Percentiles rank a stretch among this genome's conserved stretches.
These are phyloP conservation scores for Alternaria atra DNA, from an alignment of 2,329 filamentous ascomycete genomes.

Conservation along the genomic window DNA sequence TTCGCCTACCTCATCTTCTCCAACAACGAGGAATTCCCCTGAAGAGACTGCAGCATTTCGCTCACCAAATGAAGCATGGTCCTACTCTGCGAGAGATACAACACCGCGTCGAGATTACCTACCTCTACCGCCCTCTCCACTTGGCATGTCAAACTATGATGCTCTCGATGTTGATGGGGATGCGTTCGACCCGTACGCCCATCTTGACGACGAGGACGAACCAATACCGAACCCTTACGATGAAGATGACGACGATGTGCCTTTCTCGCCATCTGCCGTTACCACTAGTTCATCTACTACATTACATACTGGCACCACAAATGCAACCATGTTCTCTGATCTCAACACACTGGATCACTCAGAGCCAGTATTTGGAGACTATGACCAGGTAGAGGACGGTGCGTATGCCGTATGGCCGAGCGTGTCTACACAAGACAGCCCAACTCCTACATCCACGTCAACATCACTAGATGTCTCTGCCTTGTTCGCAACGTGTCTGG, in stretches of 20 bases:
- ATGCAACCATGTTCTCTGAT: constrained; percentile 26
- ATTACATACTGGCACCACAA: constrained; percentile 7
- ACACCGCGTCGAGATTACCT: constrained; percentile 37
- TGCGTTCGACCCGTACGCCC: constrained; percentile 37
- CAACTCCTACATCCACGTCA: constrained; percentile 4
- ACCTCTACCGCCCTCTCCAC: constrained; percentile 49
- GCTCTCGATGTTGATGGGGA: constrained; percentile 52
- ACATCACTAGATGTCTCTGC: constrained; percentile 32
- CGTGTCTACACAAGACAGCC: constrained; percentile 2
- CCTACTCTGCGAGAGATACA: constrained; percentile 28
- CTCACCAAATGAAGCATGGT: constrained; percentile 48
- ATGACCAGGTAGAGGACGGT: constrained; percentile 37
- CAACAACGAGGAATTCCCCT: constrained; percentile 11
- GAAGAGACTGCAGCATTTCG: constrained; percentile 22
- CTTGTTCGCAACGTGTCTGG: constrained; percentile 18
- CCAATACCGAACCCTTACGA: constrained; percentile 11
- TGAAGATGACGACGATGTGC: constrained; percentile 22
- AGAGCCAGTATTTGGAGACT: constrained; percentile 36
- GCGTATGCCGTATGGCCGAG: constrained; percentile 34
- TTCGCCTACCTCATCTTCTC: constrained; percentile 26
- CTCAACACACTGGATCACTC: constrained; percentile 32
- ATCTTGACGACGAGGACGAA: constrained; percentile 44
- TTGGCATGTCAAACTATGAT: constrained; percentile 56
- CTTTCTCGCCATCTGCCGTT: constrained; percentile 25
- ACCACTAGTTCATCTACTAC: constrained; percentile 19